Evolutionary conservation across 1,139 yeast genomes (phyloP), one percentile per base, ranked within the genome.

Genomic region (Kodamaea fungicola): DNA sequence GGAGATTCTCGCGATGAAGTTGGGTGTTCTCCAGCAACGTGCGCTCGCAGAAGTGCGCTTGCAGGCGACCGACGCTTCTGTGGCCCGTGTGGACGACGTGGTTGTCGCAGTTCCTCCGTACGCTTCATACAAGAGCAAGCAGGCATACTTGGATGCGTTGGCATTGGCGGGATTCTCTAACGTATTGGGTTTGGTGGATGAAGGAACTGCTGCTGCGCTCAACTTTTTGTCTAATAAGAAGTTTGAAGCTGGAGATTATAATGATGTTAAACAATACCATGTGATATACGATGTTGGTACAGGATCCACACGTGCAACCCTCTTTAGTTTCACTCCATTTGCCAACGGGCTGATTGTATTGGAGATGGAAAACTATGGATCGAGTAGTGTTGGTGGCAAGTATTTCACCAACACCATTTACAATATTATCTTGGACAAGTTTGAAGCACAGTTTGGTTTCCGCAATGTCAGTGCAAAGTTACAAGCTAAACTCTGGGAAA

Each of bases 261-360:
- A 70, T 36, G 62, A 53, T 31, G 55, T 54, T 6, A 67, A 66
- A 35, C 79, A 81, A 49, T 76, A 82, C 52, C 87, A 85, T 52
- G 58, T 89, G 37, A 74, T 94, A 24, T 88, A 82, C 58, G 98
- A 92, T 57, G 77, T 85, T 75, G 99, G 99, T 35, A 94, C 96
- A 2, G 95, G 96, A 1, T 81, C 95, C 1, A 85, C 95, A 1
- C 78, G 82, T 40, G 95, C 96, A 3, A 84, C 97, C 0, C 64
- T 92, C 24, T 80, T 90, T 39, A 80, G 92, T 1, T 67, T 81
- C 44, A 62, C 66, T 28, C 76, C 76, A 24, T 71, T 71, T 43
- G 63, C 54, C 7, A 64, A 64, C 40, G 61, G 64, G 28, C 54
- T 69, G 9, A 54, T 68, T 12, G 55, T 59, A 6, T 65, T 88